Evolutionary conservation across 169 alveolate genomes (phyloP).

Genomic region (Babesia ovis): DNA sequence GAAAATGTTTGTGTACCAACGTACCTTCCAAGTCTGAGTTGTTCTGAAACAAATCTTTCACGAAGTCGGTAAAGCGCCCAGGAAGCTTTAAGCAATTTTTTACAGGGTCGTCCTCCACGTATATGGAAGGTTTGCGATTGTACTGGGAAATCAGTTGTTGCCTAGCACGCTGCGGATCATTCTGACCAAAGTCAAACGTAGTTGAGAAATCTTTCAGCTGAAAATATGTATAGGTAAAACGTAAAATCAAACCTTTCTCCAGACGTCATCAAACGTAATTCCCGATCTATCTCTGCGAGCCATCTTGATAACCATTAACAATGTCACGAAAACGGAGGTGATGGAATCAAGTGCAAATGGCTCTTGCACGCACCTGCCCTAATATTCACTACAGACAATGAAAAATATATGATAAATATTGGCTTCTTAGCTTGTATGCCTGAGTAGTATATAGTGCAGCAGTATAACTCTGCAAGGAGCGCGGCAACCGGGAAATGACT

Average conservation of each 20-base stretch:
- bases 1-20: neutral
- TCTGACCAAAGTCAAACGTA: constrained; percentile 1
- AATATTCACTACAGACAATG: neutral
- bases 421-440: neutral
- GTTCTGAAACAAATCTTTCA: constrained; percentile 6
- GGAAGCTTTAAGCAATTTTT: neutral
- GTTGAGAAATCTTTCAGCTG: constrained; percentile 13
- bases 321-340: neutral
- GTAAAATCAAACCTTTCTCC: neutral
- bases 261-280: constrained; percentile 1
- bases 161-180: constrained; percentile 26
- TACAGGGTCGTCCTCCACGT: constrained; percentile 8
- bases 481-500: neutral
- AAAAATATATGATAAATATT: neutral
- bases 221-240: neutral
- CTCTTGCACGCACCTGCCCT: constrained; percentile 13
- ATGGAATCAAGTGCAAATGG: constrained; percentile 1
- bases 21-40: neutral
- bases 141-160: constrained; percentile 13
- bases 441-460: neutral
- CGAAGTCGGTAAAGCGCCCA: neutral
- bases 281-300: neutral
- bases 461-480: neutral
- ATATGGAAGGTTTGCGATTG: constrained; percentile 46
- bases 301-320: neutral